Conservation (phyloP, 352 stramenopile genomes). For the Globisporangium polare region DNA sequence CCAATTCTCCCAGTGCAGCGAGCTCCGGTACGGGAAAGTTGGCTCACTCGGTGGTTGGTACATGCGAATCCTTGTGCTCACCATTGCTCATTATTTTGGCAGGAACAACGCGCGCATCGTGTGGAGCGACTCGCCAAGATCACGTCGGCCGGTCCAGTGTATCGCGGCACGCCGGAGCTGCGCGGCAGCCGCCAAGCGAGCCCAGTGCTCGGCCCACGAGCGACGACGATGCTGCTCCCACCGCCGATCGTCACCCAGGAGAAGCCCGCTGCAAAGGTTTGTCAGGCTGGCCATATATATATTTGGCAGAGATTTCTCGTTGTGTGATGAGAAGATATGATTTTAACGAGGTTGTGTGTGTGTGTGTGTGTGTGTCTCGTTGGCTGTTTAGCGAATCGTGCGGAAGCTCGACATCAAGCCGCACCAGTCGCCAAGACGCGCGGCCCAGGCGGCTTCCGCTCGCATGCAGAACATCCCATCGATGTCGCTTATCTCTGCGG, state of each 20-base stretch:
- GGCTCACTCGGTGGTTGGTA: not conserved
- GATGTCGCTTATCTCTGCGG: slow-evolving; percentile 22
- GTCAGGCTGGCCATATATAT: not conserved
- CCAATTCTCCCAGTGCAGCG: slow-evolving; percentile 43
- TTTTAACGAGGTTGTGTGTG: not conserved
- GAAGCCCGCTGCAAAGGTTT: slow-evolving; percentile 30
- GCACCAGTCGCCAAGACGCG: slow-evolving; percentile 64
- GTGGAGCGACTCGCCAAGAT: slow-evolving; percentile 68
- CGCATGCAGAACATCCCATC: slow-evolving; percentile 7
- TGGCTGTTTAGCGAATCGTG: slow-evolving; percentile 27
- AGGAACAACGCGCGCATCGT: slow-evolving; percentile 15
- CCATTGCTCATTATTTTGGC: not conserved
- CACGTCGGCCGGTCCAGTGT: slow-evolving; percentile 37
- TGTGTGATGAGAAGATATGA: not conserved
- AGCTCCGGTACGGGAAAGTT: slow-evolving; percentile 11
- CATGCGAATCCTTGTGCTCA: not conserved
- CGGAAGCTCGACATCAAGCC: slow-evolving; percentile 74
- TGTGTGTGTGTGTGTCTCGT: slow-evolving; percentile 1
- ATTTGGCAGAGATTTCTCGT: not conserved
- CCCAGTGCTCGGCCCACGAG: slow-evolving; percentile 47
- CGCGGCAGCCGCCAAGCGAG: slow-evolving; percentile 26
- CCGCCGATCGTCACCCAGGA: slow-evolving; percentile 14
- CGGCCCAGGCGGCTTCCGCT: slow-evolving; percentile 22
- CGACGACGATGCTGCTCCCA: slow-evolving; percentile 21
- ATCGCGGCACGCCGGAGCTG: slow-evolving; percentile 18